These are phyloP conservation scores for Nigrospora sphaerica DNA, from an alignment of 2,329 filamentous ascomycete genomes.

Conservation along the genomic window DNA sequence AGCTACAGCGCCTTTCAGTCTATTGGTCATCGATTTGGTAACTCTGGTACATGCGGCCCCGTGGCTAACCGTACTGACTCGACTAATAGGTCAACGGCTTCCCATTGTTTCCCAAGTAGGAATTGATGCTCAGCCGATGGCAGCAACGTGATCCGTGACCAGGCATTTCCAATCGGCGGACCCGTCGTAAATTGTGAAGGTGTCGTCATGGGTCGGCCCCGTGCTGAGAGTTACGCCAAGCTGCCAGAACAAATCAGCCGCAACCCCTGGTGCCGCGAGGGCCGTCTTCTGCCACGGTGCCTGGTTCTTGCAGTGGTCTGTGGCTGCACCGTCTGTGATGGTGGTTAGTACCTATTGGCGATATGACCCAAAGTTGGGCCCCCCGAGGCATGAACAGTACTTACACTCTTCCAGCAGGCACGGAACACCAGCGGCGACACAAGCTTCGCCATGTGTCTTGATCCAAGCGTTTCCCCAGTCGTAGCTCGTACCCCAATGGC, in stretches of 20 bases:
- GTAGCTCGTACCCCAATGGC: slow-evolving; percentile 9
- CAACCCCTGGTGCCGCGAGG: slow-evolving; percentile 16
- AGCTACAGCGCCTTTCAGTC: too few species aligned
- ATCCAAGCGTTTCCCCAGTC: slow-evolving; percentile 30
- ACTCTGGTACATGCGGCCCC: too few species aligned
- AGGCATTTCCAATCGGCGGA: slow-evolving; percentile 34
- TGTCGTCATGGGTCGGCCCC: slow-evolving; percentile 34
- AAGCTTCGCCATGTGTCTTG: slow-evolving; percentile 27
- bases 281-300: slow-evolving; percentile 20
- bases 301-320: slow-evolving; percentile 20
- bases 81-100: too few species aligned
- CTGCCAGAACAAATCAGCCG: slow-evolving; percentile 24
- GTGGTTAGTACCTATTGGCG: not conserved
- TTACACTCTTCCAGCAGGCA: slow-evolving; percentile 34
- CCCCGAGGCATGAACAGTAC: slow-evolving; percentile 6
- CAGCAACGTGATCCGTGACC: slow-evolving; percentile 34
- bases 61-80: too few species aligned
- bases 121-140: slow-evolving; percentile 11
- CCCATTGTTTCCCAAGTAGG: too few species aligned
- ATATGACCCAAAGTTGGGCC: not conserved
- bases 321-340: slow-evolving; percentile 15
- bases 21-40: too few species aligned
- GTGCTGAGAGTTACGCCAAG: slow-evolving; percentile 25
- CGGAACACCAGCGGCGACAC: slow-evolving; percentile 29
- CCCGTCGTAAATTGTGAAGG: slow-evolving; percentile 37